Percentiles rank a stretch among this genome's conserved stretches.
Evolutionary conservation across 2,329 filamentous ascomycete genomes (phyloP).

Genomic region (Botrytis medusae): DNA sequence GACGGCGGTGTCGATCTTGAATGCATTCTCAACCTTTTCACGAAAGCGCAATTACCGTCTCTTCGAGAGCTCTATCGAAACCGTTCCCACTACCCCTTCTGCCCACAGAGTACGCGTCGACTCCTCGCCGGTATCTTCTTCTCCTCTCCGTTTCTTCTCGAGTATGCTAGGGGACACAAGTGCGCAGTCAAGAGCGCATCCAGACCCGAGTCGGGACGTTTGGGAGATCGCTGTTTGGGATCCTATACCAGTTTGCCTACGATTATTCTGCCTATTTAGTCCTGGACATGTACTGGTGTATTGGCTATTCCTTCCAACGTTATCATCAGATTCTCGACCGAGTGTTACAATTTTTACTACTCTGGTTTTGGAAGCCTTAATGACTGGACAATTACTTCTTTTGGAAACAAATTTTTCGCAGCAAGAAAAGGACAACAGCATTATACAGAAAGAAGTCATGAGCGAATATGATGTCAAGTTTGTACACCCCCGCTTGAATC

Average conservation of each 20-base stretch:
- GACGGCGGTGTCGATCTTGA: conserved; percentile 64
- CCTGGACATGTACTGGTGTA: conserved; percentile 92
- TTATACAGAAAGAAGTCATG: conserved; percentile 89
- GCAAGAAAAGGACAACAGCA: conserved; percentile 77
- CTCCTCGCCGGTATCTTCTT: conserved; percentile 74
- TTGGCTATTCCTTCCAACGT: conserved; percentile 79
- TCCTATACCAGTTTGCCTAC: conserved; percentile 78
- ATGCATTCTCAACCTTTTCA: conserved; percentile 78
- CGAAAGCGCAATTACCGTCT: conserved; percentile 85
- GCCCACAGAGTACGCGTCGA: conserved; percentile 86
- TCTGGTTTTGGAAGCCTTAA: conserved; percentile 69
- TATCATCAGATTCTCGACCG: conserved; percentile 71
- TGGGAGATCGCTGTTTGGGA: conserved; percentile 97
- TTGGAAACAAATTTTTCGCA: conserved; percentile 75
- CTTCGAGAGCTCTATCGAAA: conserved; percentile 83
- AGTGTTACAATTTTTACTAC: conserved; percentile 85
- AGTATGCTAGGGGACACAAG: conserved; percentile 65
- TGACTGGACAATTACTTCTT: conserved; percentile 75
- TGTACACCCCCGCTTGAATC: conserved; percentile 86
- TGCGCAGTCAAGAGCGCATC: conserved; percentile 81
- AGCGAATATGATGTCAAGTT: conserved; percentile 96
- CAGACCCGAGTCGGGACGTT: conserved; percentile 78
- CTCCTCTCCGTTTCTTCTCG: conserved; percentile 74
- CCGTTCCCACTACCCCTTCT: conserved; percentile 74
- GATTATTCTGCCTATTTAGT: conserved; percentile 86